Percentiles rank a stretch among this genome's conserved stretches.
These are phyloP conservation scores for Candida freyschussii DNA, from an alignment of 1,139 yeast genomes.

Conservation along the genomic window DNA sequence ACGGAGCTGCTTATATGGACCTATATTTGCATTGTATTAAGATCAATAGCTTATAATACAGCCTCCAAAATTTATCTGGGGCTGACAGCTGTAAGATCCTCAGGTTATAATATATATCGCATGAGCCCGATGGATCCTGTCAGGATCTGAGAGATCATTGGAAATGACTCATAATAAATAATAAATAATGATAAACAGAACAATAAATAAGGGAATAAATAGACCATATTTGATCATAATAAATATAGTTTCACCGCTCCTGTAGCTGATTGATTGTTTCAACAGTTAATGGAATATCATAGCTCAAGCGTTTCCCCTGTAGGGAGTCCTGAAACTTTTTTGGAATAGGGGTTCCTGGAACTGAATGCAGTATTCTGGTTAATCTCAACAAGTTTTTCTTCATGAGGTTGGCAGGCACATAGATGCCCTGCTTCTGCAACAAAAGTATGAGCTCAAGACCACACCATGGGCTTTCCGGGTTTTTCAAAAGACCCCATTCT, in stretches of 20 bases:
- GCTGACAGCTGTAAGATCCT: too few relatives aligned
- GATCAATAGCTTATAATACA: too few relatives aligned
- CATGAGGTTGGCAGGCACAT: constrained; percentile 11
- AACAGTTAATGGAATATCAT: constrained; percentile 13
- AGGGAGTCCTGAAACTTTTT: constrained; percentile 4
- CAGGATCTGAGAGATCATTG: too few relatives aligned
- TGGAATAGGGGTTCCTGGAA: constrained; percentile 6
- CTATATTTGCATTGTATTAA: too few relatives aligned
- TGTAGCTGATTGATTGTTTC: constrained; percentile 11
- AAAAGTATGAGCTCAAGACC: constrained; percentile 16
- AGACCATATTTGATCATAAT: too few relatives aligned
- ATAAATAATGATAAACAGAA: constrained; percentile 5
- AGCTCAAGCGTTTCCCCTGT: constrained; percentile 2
- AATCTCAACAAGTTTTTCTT: constrained; percentile 14
- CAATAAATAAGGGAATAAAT: constrained; percentile 6
- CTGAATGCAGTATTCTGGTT: constrained; percentile 12
- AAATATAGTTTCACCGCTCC: neutral
- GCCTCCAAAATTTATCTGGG: too few relatives aligned
- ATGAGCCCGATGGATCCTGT: too few relatives aligned
- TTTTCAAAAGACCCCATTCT: constrained; percentile 16
- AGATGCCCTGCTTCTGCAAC: constrained; percentile 13
- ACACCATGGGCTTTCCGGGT: constrained; percentile 16
- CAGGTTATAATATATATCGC: too few relatives aligned
- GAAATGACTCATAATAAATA: constrained; percentile 1
- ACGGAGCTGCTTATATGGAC: too few relatives aligned